phyloP scores from a whole-genome alignment of 1,284 basidiomycete genomes.

The Termitomyces sp. region DNA sequence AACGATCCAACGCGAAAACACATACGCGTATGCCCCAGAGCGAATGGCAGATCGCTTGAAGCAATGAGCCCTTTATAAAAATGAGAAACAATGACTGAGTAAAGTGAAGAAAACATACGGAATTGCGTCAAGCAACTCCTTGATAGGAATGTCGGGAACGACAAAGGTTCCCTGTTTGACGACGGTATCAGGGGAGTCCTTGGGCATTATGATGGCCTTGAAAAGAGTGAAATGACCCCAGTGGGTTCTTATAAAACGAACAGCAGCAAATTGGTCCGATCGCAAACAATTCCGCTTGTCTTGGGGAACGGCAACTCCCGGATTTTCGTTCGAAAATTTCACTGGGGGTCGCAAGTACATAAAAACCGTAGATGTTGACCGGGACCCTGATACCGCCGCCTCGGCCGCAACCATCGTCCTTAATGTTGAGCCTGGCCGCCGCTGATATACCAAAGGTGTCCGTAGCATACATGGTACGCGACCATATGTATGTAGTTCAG shows the following conservation, averaged over 20 bases:
- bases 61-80: constrained; percentile 70
- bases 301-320: constrained; percentile 18
- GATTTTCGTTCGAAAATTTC: constrained; percentile 6
- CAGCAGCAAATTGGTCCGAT: constrained; percentile 3
- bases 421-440: background rate
- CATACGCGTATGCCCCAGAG: constrained; percentile 82
- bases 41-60: constrained; percentile 85
- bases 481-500: no score
- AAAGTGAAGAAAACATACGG: constrained; percentile 53
- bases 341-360: background rate
- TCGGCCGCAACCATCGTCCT: background rate
- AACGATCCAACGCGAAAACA: constrained; percentile 11
- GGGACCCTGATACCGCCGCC: no score
- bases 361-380: no score
- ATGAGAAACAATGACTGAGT: background rate
- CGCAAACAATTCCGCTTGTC: background rate
- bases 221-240: constrained; percentile 12
- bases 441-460: no score
- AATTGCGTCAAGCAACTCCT: constrained; percentile 83
- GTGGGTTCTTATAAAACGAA: constrained; percentile 13
- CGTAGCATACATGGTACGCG: no score
- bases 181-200: constrained; percentile 34
- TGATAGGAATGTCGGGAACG: constrained; percentile 80
- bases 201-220: constrained; percentile 30
- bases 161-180: constrained; percentile 60